Evolutionary conservation across 352 stramenopile genomes (phyloP), one percentile per base, ranked within the genome.

Genomic region (Globisporangium polare): DNA sequence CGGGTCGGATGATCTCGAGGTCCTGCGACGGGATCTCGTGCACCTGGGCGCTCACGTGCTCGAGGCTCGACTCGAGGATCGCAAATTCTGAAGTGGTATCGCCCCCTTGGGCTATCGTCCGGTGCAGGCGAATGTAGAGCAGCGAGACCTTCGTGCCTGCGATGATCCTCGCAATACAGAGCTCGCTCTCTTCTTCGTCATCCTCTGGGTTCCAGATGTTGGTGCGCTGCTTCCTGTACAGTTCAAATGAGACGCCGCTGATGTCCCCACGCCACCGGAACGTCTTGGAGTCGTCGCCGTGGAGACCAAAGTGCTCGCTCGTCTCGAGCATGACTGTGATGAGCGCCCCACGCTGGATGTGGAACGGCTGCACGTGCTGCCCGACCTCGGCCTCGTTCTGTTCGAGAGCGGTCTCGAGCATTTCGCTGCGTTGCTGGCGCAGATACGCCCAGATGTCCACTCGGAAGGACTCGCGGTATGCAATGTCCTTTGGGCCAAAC

Each of bases 381-480:
- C 62, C 80, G 22, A 66, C 72, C 56, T 89, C 80, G 1, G 67
- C 60, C 13, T 87, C 76, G 43, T 80, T 86, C 10, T 71, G 57
- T 43, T 88, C 77, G 0, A 85, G 59, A 9, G 83, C 80, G 3
- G 65, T 72, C 50, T 87, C 80, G 20, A 89, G 66, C 83, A 92
- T 89, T 35, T 73, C 74, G 17, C 63, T 69, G 2, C 83, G 71
- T 27, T 92, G 83, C 47, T 85, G 78, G 7, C 80, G 77, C 13
- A 88, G 45, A 43, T 89, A 92, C 5, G 75, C 80, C 83, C 83
- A 92, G 39, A 92, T 72, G 31, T 92, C 78, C 26, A 92, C 63
- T 1, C 77, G 73, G 66, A 92, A 90, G 18, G 55, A 63, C 12
- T 88, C 76, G 5, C 69, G 72, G 27, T 70, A 47, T 3, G 67